These are phyloP conservation scores for Solanum clarkiae DNA, from an alignment of 257 asterid genomes.

Conservation along the genomic window DNA sequence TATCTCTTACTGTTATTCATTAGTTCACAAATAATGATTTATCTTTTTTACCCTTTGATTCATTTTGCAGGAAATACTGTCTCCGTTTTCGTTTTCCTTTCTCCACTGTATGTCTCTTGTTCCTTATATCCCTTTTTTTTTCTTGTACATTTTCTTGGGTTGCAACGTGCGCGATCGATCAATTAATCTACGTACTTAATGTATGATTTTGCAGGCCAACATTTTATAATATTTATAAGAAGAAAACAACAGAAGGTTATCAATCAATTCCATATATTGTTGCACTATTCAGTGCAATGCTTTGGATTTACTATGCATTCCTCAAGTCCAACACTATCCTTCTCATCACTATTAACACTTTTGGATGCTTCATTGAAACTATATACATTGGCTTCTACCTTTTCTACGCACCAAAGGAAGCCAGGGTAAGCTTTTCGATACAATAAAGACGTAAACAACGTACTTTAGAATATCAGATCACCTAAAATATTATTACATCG, in stretches of 20 bases:
- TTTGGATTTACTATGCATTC: conserved; percentile 43
- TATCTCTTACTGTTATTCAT: neutral
- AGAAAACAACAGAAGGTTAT: conserved; percentile 29
- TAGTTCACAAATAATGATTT: neutral
- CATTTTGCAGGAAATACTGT: conserved; percentile 25
- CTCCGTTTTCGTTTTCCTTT: conserved; percentile 27
- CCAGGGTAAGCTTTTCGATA: conserved; percentile 16
- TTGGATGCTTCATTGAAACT: conserved; percentile 32
- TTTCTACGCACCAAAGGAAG: conserved; percentile 20
- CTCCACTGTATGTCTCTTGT: conserved; percentile 29
- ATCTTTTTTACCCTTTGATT: neutral
- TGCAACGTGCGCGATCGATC: neutral
- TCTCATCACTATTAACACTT: conserved; percentile 38
- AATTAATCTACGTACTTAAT: neutral
- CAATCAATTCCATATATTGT: conserved; percentile 27
- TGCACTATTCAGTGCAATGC: conserved; percentile 27
- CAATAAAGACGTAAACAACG: neutral
- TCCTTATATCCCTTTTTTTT: neutral
- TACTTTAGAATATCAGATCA: neutral
- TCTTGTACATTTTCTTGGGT: neutral
- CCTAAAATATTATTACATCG: neutral
- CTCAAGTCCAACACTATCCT: conserved; percentile 30
- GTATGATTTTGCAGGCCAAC: conserved; percentile 21
- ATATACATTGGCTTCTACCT: conserved; percentile 29
- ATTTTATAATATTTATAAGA: conserved; percentile 24